Percentiles rank a stretch among this genome's conserved stretches.
These are phyloP conservation scores for Astraeus odoratus DNA, from an alignment of 768 basidiomycete genomes.

Conservation along the genomic window DNA sequence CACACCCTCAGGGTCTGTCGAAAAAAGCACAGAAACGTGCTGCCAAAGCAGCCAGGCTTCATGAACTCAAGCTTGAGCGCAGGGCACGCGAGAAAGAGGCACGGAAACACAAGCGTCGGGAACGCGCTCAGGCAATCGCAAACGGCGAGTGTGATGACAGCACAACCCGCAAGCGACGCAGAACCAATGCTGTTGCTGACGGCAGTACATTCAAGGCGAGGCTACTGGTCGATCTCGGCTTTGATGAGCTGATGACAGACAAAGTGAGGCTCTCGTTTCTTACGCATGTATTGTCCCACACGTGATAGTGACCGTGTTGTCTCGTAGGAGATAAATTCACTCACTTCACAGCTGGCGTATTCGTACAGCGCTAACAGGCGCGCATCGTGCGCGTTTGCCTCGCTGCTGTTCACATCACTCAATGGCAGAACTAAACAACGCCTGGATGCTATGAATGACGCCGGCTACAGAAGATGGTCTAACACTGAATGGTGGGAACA, in stretches of 20 bases:
- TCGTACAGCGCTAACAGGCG: slow-evolving; percentile 84
- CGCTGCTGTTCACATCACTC: slow-evolving; percentile 74
- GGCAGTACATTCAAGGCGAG: slow-evolving; percentile 46
- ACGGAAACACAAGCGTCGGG: slow-evolving; percentile 65
- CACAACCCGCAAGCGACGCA: slow-evolving; percentile 12
- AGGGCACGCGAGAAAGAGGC: slow-evolving; percentile 72
- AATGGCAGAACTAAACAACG: slow-evolving; percentile 60
- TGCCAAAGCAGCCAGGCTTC: slow-evolving; percentile 60
- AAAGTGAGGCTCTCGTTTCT: slow-evolving; percentile 51
- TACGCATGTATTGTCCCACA: slow-evolving; percentile 5
- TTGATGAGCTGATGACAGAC: slow-evolving; percentile 90
- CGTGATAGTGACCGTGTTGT: slow-evolving; percentile 8
- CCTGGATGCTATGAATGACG: slow-evolving; percentile 58
- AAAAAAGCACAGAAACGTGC: slow-evolving; percentile 77
- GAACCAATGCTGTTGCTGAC: slow-evolving; percentile 32
- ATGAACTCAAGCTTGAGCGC: slow-evolving; percentile 63
- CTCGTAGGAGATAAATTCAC: slow-evolving; percentile 79
- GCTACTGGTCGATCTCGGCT: slow-evolving; percentile 82
- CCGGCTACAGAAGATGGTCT: slow-evolving; percentile 73
- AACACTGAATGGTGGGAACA: slow-evolving; percentile 80
- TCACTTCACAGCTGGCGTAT: slow-evolving; percentile 87
- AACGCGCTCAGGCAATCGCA: slow-evolving; percentile 43
- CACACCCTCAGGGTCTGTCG: slow-evolving; percentile 39
- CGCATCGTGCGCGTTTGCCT: slow-evolving; percentile 60
- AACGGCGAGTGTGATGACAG: slow-evolving; percentile 40